Evolutionary conservation across 1,139 yeast genomes (phyloP).

Genomic region (Cylindricascospora bacillispora): DNA sequence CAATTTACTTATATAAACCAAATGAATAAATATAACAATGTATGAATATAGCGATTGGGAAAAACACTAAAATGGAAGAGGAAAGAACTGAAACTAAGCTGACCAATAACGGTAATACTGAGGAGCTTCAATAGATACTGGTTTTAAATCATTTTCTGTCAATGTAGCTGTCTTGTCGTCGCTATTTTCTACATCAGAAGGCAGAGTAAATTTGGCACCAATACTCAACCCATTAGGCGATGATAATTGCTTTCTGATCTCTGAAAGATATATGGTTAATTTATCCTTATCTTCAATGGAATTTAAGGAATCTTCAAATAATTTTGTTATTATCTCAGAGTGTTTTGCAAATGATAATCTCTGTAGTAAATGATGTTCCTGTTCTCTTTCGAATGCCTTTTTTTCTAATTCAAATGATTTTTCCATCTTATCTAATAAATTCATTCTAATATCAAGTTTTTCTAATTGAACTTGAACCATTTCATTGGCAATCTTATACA

Average conservation of each 20-base stretch:
- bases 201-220: conserved; percentile 8
- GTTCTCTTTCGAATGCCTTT: conserved; percentile 57
- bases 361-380: conserved; percentile 72
- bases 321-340: conserved; percentile 12
- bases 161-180: conserved; percentile 4
- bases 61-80: conserved; percentile 1
- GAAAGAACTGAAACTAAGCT: conserved; percentile 15
- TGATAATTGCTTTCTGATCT: conserved; percentile 37
- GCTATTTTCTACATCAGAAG: conserved; percentile 7
- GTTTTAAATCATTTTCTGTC: conserved; percentile 36
- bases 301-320: conserved; percentile 9
- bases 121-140: conserved; percentile 71
- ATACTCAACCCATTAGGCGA: conserved; percentile 35
- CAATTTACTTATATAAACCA: too few species aligned
- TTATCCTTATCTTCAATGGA: conserved; percentile 9
- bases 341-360: conserved; percentile 45
- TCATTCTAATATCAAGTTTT: conserved; percentile 65
- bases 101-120: conserved; percentile 86
- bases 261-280: conserved; percentile 25
- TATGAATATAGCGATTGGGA: too few species aligned
- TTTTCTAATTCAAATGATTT: conserved; percentile 69
- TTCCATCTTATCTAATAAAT: conserved; percentile 61
- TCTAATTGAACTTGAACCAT: conserved; percentile 61
- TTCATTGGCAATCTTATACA: conserved; percentile 45
- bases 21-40: too few species aligned